A percentile compares a stretch with the other conserved stretches of the same genome.
These are phyloP conservation scores for Chaetomium globosum DNA, from an alignment of 2,329 filamentous ascomycete species.

Conservation along the genomic window DNA sequence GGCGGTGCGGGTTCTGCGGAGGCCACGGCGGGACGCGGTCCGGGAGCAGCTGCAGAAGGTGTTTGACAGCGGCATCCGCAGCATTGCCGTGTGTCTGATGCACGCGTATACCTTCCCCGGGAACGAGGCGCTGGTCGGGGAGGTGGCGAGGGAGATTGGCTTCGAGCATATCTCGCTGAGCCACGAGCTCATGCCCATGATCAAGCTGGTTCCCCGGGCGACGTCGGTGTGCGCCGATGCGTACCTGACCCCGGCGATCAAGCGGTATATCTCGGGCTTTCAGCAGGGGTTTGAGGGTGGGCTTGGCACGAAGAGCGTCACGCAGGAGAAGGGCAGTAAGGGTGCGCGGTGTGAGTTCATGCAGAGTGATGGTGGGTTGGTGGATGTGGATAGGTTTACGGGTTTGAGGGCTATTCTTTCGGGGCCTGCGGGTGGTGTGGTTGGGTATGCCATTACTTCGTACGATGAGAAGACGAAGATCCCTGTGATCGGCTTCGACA, in stretches of 20 bases:
- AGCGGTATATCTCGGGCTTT: slow-evolving; percentile 74
- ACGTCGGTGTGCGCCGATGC: slow-evolving; percentile 79
- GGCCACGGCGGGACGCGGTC: slow-evolving; percentile 61
- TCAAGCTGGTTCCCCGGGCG: slow-evolving; percentile 74
- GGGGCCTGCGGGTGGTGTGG: slow-evolving; percentile 88
- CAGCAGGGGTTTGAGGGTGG: slow-evolving; percentile 79
- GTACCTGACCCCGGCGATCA: slow-evolving; percentile 77
- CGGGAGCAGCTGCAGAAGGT: slow-evolving; percentile 65
- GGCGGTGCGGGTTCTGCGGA: slow-evolving; percentile 68
- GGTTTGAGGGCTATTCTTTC: slow-evolving; percentile 84
- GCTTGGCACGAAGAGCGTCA: slow-evolving; percentile 74
- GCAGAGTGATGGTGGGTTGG: slow-evolving; percentile 78
- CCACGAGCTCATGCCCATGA: slow-evolving; percentile 86
- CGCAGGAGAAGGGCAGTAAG: slow-evolving; percentile 63
- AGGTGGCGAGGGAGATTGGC: slow-evolving; percentile 76
- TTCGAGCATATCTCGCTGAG: slow-evolving; percentile 81
- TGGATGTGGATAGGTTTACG: slow-evolving; percentile 79
- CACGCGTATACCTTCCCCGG: slow-evolving; percentile 89
- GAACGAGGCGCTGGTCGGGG: slow-evolving; percentile 78
- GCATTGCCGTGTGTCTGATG: slow-evolving; percentile 88
- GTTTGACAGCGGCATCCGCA: slow-evolving; percentile 71
- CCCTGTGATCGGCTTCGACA: slow-evolving; percentile 92
- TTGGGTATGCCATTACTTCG: slow-evolving; percentile 88
- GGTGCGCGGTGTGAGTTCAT: slow-evolving; percentile 91
- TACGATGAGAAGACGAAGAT: slow-evolving; percentile 81